phyloP scores from a whole-genome alignment of 495 filamentous ascomycete species.

The Evernia prunastri region DNA sequence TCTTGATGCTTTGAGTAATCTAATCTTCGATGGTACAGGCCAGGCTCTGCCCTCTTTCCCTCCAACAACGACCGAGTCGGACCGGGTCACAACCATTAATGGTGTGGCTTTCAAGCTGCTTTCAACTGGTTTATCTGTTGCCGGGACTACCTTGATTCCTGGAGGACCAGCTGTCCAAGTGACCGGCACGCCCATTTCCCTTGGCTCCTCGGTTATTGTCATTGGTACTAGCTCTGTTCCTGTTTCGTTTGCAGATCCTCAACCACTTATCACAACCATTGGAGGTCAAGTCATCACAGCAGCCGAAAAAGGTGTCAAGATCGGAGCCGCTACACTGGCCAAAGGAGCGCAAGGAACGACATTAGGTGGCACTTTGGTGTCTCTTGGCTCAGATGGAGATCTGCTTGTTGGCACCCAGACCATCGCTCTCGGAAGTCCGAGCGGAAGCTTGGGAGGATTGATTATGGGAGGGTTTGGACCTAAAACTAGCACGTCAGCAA shows the following conservation, averaged over 20 bases:
- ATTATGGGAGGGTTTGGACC: constrained; percentile 1
- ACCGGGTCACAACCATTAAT: constrained; percentile 1
- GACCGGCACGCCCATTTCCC: not conserved
- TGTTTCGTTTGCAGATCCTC: not conserved
- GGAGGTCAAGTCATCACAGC: constrained; percentile 6
- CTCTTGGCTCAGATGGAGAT: not conserved
- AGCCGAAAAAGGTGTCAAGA: not conserved
- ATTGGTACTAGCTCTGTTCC: not conserved
- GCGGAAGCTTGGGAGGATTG: not conserved
- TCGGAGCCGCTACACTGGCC: not conserved
- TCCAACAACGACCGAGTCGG: not conserved
- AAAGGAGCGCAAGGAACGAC: not conserved
- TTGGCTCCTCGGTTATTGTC: not conserved
- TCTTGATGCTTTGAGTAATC: not conserved
- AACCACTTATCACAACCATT: not conserved
- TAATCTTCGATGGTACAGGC: not conserved
- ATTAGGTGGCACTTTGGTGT: constrained; percentile 1
- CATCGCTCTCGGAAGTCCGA: not conserved
- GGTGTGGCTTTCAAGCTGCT: not conserved
- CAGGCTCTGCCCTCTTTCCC: not conserved
- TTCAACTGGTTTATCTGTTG: constrained; percentile 1
- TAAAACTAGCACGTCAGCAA: not conserved
- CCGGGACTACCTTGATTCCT: constrained; percentile 7
- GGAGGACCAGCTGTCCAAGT: not conserved
- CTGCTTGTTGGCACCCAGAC: not conserved